A percentile compares a stretch with the other conserved stretches of the same genome.
Evolutionary conservation across 148 eudicot genomes (phyloP).

Genomic region (Nepenthes gracilis): DNA sequence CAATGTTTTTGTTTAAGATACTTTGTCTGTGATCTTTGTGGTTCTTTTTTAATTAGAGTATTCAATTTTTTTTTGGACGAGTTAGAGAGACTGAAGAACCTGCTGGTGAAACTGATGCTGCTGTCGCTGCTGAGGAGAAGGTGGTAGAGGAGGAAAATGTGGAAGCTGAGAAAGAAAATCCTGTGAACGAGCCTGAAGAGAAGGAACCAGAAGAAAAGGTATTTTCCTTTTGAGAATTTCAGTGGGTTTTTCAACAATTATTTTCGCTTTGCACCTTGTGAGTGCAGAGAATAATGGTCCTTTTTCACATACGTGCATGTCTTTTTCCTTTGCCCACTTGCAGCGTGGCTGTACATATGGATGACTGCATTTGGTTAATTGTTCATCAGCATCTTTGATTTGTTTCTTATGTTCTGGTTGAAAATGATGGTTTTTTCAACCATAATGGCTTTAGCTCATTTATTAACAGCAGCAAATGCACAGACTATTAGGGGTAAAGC

Average conservation of each 20-base stretch:
- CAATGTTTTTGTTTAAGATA: neutral
- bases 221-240: neutral
- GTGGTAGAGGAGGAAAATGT: slow-evolving; percentile 31
- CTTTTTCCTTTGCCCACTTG: no score
- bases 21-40: neutral
- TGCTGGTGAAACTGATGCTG: slow-evolving; percentile 48
- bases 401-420: no score
- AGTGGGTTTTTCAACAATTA: neutral
- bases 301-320: no score
- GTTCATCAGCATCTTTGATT: no score
- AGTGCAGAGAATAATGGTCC: no score
- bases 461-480: no score
- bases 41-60: neutral
- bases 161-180: slow-evolving; percentile 53
- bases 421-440: no score
- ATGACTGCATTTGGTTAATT: no score
- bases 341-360: no score
- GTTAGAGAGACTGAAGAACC: slow-evolving; percentile 55
- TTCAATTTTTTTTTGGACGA: neutral
- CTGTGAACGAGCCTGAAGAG: slow-evolving; percentile 60
- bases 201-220: slow-evolving; percentile 90
- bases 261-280: neutral
- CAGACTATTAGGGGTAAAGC: no score
- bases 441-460: no score
- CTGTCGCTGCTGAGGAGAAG: slow-evolving; percentile 36